These are phyloP conservation scores for Penicillium occitanis DNA, from an alignment of 2,329 filamentous ascomycete species.

Conservation along the genomic window DNA sequence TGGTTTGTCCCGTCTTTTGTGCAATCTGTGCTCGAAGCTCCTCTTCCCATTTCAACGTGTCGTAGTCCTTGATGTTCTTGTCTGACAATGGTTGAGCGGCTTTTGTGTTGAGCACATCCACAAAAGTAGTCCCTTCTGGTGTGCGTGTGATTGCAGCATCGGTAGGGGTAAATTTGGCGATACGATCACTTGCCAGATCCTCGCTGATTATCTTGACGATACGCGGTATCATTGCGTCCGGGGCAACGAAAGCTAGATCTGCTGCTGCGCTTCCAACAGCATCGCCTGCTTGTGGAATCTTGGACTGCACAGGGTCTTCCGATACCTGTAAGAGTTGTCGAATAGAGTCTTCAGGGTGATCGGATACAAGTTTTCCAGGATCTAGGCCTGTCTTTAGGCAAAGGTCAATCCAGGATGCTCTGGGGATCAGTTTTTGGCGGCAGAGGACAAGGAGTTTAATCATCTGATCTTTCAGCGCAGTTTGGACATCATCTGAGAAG, in stretches of 20 bases:
- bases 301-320: slow-evolving; percentile 45
- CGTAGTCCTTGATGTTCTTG: slow-evolving; percentile 93
- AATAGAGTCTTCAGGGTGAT: slow-evolving; percentile 64
- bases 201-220: slow-evolving; percentile 71
- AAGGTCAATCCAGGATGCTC: slow-evolving; percentile 82
- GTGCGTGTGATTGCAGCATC: slow-evolving; percentile 93
- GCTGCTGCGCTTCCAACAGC: slow-evolving; percentile 84
- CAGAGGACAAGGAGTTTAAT: slow-evolving; percentile 75
- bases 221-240: slow-evolving; percentile 72
- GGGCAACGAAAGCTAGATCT: slow-evolving; percentile 90
- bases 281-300: slow-evolving; percentile 47
- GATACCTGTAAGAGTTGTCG: slow-evolving; percentile 61
- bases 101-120: slow-evolving; percentile 89
- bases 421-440: slow-evolving; percentile 73
- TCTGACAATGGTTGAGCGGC: slow-evolving; percentile 66
- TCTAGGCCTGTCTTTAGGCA: slow-evolving; percentile 79
- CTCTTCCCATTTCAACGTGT: slow-evolving; percentile 95
- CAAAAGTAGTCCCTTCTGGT: slow-evolving; percentile 79
- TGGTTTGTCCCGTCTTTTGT: slow-evolving; percentile 80
- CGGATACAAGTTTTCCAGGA: slow-evolving; percentile 72
- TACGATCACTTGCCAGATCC: slow-evolving; percentile 69
- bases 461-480: slow-evolving; percentile 66
- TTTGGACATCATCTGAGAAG: slow-evolving; percentile 44
- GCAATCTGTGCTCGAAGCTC: slow-evolving; percentile 83
- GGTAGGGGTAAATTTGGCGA: slow-evolving; percentile 73